These are phyloP conservation scores for Penicillium canescens DNA, from an alignment of 495 filamentous ascomycete species.

Conservation along the genomic window DNA sequence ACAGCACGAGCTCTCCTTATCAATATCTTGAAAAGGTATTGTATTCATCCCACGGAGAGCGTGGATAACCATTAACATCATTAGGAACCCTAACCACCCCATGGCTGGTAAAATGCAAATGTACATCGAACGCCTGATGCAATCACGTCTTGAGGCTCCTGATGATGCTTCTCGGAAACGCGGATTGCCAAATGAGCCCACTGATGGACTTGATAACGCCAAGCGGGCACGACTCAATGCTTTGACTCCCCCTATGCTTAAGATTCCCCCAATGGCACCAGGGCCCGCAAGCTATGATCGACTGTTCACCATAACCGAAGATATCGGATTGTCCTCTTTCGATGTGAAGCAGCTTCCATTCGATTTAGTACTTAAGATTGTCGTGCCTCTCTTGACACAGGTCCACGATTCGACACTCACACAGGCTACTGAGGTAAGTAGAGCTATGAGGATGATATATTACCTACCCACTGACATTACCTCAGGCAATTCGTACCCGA, in stretches of 20 bases:
- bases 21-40: slow-evolving; percentile 75
- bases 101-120: slow-evolving; percentile 73
- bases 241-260: slow-evolving; percentile 47
- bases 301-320: slow-evolving; percentile 79
- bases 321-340: slow-evolving; percentile 71
- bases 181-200: slow-evolving; percentile 61
- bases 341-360: slow-evolving; percentile 77
- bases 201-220: slow-evolving; percentile 64
- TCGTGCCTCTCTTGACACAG: slow-evolving; percentile 64
- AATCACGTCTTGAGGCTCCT: slow-evolving; percentile 70
- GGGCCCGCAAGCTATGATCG: slow-evolving; percentile 76
- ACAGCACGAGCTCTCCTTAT: slow-evolving; percentile 80
- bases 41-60: not conserved
- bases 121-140: slow-evolving; percentile 75
- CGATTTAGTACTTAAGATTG: slow-evolving; percentile 73
- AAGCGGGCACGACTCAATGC: slow-evolving; percentile 72
- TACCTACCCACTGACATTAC: slow-evolving; percentile 22
- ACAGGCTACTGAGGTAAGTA: slow-evolving; percentile 62
- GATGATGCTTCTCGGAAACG: slow-evolving; percentile 76
- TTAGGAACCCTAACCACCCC: slow-evolving; percentile 69
- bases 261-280: slow-evolving; percentile 65
- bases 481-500: slow-evolving; percentile 47
- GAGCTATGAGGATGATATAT: not conserved
- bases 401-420: slow-evolving; percentile 65
- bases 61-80: not conserved